Evolutionary conservation across 2,329 filamentous ascomycete genomes (phyloP).

Genomic region (Talaromyces sp.): DNA sequence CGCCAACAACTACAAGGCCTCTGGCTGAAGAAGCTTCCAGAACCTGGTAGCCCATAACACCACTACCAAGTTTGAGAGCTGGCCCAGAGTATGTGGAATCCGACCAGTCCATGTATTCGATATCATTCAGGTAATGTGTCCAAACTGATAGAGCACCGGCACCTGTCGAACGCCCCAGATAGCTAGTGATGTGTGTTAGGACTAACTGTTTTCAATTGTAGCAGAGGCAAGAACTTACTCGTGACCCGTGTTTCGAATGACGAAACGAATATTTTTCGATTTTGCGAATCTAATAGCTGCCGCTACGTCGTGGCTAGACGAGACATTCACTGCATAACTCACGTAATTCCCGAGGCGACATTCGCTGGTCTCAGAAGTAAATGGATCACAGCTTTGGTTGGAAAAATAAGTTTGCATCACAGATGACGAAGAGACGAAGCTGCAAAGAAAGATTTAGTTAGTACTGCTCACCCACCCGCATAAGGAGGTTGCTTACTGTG

Average conservation of each 20-base stretch:
- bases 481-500: background rate
- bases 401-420: conserved; percentile 28
- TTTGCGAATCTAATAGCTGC: conserved; percentile 6
- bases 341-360: conserved; percentile 27
- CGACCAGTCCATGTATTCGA: conserved; percentile 31
- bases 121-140: conserved; percentile 44
- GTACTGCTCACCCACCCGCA: background rate
- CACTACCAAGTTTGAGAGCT: background rate
- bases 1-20: conserved; percentile 50
- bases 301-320: conserved; percentile 5
- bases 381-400: conserved; percentile 28
- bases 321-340: conserved; percentile 31
- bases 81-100: conserved; percentile 26
- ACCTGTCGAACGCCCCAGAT: conserved; percentile 43
- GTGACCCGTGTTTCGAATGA: conserved; percentile 10
- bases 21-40: conserved; percentile 30
- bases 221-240: conserved; percentile 29
- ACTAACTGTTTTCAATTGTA: fast-evolving
- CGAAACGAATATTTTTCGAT: conserved; percentile 11
- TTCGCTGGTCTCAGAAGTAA: conserved; percentile 16
- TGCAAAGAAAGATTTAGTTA: background rate
- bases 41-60: background rate
- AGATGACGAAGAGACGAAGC: conserved; percentile 21
- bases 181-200: background rate
- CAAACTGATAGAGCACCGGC: conserved; percentile 44